phyloP scores from a whole-genome alignment of 805 yeast species.

The Hanseniaspora thailandica region DNA sequence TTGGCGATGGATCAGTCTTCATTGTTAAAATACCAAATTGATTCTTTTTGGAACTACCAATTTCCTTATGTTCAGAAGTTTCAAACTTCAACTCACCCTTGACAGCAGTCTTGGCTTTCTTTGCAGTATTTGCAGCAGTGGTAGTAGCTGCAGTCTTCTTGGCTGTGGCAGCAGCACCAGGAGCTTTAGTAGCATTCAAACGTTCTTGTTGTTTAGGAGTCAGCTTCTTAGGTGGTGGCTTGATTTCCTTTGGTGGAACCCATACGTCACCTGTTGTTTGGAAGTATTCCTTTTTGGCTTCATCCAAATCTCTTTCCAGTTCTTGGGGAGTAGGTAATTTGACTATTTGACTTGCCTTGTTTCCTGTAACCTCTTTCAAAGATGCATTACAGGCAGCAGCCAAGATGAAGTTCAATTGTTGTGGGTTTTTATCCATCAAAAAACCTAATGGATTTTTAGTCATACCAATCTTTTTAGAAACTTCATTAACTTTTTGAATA shows the following conservation, averaged over 20 bases:
- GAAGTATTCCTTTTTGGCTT: slow-evolving; percentile 15
- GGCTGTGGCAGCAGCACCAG: not conserved
- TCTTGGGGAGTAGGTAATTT: slow-evolving; percentile 22
- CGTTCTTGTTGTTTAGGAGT: slow-evolving; percentile 12
- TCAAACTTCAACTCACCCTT: slow-evolving; percentile 3
- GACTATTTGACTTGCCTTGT: slow-evolving; percentile 37
- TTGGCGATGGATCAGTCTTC: not conserved
- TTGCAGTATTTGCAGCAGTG: not conserved
- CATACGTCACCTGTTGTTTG: slow-evolving; percentile 11
- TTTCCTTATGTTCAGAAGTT: slow-evolving; percentile 3
- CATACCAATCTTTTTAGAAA: slow-evolving; percentile 74
- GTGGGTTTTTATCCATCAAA: slow-evolving; percentile 69
- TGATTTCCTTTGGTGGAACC: slow-evolving; percentile 18
- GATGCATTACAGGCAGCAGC: slow-evolving; percentile 75
- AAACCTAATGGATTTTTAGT: slow-evolving; percentile 68
- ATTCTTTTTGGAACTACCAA: slow-evolving; percentile 1
- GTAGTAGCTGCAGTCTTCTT: not conserved
- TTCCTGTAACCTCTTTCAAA: slow-evolving; percentile 48
- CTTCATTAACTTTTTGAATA: slow-evolving; percentile 77
- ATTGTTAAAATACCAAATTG: slow-evolving; percentile 4
- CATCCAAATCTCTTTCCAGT: slow-evolving; percentile 14
- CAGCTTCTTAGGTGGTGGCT: slow-evolving; percentile 17
- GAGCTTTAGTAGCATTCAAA: not conserved
- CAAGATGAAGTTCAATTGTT: slow-evolving; percentile 63
- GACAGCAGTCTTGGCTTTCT: not conserved